phyloP scores from a whole-genome alignment of 345 rosid species.

The Eutrema heterophyllum region DNA sequence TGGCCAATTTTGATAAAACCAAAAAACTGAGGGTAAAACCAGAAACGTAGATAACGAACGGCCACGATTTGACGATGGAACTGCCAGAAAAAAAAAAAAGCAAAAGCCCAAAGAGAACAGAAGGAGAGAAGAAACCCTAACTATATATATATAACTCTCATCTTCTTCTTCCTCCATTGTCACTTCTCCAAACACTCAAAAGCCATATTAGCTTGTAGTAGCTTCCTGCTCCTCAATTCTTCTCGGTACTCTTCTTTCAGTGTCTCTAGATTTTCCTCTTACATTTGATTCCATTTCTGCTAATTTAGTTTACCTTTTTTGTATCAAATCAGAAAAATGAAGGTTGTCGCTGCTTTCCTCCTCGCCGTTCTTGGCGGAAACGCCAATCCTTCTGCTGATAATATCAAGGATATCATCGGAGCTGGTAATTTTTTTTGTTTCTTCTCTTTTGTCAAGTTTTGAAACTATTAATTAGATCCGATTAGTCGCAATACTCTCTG shows the following conservation, averaged over 20 bases:
- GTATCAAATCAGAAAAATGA: constrained; percentile 37
- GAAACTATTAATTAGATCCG: not conserved
- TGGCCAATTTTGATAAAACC: not conserved
- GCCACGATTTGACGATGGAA: not conserved
- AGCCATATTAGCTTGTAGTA: not conserved
- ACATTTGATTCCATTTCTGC: not conserved
- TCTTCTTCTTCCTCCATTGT: not conserved
- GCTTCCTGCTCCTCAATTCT: not conserved
- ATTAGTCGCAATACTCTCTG: not conserved
- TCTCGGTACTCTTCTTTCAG: constrained; percentile 1
- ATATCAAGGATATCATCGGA: constrained; percentile 58
- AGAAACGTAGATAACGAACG: not conserved
- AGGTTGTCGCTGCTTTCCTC: constrained; percentile 66
- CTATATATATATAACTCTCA: not conserved
- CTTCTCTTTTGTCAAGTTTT: not conserved
- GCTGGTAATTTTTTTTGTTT: constrained; percentile 37
- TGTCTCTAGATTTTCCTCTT: not conserved
- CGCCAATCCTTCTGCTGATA: constrained; percentile 45
- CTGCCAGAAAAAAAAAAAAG: not conserved
- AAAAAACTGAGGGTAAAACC: not conserved
- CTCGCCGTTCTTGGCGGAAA: constrained; percentile 73
- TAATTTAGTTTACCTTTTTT: not conserved
- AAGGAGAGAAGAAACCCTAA: constrained; percentile 16
- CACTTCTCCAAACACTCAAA: not conserved
- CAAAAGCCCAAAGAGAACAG: not conserved